Conservation (phyloP, 192 early-diverging fungal genomes). For the Diversispora epigaea region DNA sequence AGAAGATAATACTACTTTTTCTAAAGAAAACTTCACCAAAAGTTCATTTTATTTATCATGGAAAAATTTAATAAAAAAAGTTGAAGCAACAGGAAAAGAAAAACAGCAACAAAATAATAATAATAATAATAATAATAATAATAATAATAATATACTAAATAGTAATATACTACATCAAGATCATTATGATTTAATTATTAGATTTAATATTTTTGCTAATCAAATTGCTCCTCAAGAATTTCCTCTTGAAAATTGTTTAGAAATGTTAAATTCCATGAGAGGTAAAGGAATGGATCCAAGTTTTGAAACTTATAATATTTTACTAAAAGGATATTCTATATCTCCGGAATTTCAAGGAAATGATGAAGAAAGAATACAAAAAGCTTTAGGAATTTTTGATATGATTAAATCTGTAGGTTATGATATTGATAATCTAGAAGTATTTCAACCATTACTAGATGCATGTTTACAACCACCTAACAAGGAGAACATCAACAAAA, state of each 20-base stretch:
- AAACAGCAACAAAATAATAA: too few relatives aligned
- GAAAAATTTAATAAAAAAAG: not conserved
- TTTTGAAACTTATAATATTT: not conserved
- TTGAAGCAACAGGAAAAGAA: not conserved
- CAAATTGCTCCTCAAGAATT: conserved; percentile 8
- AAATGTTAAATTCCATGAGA: conserved; percentile 1
- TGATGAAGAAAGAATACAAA: not conserved
- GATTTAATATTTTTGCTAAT: conserved; percentile 15
- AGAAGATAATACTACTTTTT: not conserved
- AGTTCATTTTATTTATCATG: conserved; percentile 13
- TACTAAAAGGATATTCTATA: conserved; percentile 2
- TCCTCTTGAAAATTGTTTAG: not conserved
- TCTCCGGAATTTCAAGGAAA: not conserved
- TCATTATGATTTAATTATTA: conserved; percentile 8
- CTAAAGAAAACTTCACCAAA: not conserved
- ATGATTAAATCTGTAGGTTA: conserved; percentile 10
- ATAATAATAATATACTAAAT: conserved; percentile 1
- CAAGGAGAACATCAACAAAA: too few relatives aligned
- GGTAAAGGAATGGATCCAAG: conserved; percentile 1
- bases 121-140: too few relatives aligned
- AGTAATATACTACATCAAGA: not conserved
- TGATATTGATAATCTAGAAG: not conserved
- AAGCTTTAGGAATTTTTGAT: conserved; percentile 10
- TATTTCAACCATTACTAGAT: conserved; percentile 15
- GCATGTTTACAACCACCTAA: not conserved